Percentiles rank a stretch among this genome's conserved stretches.
Evolutionary conservation across 768 basidiomycete species (phyloP).

Genomic region (Mycena chlorophos): DNA sequence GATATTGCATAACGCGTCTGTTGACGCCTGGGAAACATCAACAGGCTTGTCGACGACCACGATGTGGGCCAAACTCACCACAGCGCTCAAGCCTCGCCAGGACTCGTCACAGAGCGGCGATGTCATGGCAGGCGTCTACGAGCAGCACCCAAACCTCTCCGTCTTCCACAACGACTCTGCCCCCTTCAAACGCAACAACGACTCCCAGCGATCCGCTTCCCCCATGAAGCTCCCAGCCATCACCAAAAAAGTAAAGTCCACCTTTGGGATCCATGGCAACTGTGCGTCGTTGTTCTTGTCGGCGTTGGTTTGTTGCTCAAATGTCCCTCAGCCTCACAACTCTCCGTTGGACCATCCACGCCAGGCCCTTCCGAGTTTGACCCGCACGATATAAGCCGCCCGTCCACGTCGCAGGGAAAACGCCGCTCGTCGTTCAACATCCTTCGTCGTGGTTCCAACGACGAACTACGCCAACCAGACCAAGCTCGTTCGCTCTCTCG

Average conservation of each 20-base stretch:
- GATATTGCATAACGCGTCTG: too few relatives aligned
- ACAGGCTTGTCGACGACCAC: not conserved
- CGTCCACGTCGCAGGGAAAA: slow-evolving; percentile 2
- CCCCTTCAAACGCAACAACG: slow-evolving; percentile 56
- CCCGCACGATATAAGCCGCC: slow-evolving; percentile 22
- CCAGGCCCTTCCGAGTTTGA: slow-evolving; percentile 13
- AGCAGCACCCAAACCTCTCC: slow-evolving; percentile 64
- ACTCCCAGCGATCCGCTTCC: slow-evolving; percentile 36
- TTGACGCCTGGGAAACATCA: not conserved
- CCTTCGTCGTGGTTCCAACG: slow-evolving; percentile 33
- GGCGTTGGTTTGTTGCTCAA: slow-evolving; percentile 22
- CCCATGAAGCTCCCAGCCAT: slow-evolving; percentile 37
- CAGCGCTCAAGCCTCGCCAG: slow-evolving; percentile 17
- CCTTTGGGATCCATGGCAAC: slow-evolving; percentile 37
- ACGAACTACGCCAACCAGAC: slow-evolving; percentile 30
- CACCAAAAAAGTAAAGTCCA: slow-evolving; percentile 55
- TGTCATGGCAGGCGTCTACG: slow-evolving; percentile 52
- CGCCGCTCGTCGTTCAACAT: slow-evolving; percentile 19
- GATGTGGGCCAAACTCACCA: slow-evolving; percentile 24
- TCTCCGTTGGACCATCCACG: slow-evolving; percentile 19
- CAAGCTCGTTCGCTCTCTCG: slow-evolving; percentile 19
- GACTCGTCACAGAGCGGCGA: slow-evolving; percentile 27
- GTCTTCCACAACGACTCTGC: slow-evolving; percentile 47
- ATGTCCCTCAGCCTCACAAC: slow-evolving; percentile 18
- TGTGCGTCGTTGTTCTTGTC: slow-evolving; percentile 38